phyloP scores from a whole-genome alignment of 352 stramenopile species.

The Phytopythium litorale region DNA sequence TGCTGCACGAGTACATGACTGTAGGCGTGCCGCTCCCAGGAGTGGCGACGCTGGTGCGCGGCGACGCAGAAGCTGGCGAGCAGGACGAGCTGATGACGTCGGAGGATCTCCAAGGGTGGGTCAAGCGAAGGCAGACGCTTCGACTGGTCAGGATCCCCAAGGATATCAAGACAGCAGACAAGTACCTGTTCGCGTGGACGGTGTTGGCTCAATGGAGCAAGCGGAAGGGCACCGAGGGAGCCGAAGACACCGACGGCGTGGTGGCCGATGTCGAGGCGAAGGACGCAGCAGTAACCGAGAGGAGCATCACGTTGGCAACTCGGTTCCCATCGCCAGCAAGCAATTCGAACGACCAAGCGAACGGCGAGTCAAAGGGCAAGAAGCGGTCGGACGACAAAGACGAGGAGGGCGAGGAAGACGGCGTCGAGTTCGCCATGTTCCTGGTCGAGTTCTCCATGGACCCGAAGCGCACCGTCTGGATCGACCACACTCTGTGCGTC shows the following conservation, averaged over 20 bases:
- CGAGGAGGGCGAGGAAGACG: constrained; percentile 17
- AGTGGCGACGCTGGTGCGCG: constrained; percentile 18
- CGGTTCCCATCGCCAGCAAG: neutral
- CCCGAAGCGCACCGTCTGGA: constrained; percentile 52
- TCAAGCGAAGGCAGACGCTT: constrained; percentile 45
- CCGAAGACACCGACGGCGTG: constrained; percentile 1
- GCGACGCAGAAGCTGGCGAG: constrained; percentile 6
- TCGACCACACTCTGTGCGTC: constrained; percentile 63
- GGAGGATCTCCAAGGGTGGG: constrained; percentile 49
- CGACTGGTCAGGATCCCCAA: constrained; percentile 22
- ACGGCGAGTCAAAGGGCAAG: constrained; percentile 8
- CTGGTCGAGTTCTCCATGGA: constrained; percentile 72
- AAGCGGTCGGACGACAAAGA: constrained; percentile 12
- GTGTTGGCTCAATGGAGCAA: constrained; percentile 26
- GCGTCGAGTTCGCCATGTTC: constrained; percentile 52
- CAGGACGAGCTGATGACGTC: constrained; percentile 35
- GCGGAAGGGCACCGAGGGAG: neutral
- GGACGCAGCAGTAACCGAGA: neutral
- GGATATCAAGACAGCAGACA: neutral
- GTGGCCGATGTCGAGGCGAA: neutral
- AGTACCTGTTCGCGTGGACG: constrained; percentile 22
- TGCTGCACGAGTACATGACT: constrained; percentile 57
- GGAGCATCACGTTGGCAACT: neutral
- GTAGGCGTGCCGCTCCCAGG: constrained; percentile 59
- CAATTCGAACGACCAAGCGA: neutral